phyloP scores from a whole-genome alignment of 495 filamentous ascomycete species.

The Collariella sp. region DNA sequence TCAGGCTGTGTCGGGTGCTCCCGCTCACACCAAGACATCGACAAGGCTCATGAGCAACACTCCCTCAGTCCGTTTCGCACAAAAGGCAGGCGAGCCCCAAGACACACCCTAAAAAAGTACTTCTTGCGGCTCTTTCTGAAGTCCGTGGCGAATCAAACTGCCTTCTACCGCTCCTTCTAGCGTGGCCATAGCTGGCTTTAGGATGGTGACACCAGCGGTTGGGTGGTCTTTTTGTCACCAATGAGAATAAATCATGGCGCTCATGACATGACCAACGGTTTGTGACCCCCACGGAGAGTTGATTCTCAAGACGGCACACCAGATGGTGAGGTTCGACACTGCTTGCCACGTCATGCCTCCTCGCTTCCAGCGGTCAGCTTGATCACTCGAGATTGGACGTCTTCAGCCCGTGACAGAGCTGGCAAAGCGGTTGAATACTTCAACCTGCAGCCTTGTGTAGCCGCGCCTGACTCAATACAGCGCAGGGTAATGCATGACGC shows the following conservation, averaged over 20 bases:
- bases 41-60: not conserved
- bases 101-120: not conserved
- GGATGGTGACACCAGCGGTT: not conserved
- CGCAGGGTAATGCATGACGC: no score
- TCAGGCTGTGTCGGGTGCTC: not conserved
- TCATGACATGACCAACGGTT: not conserved
- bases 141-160: not conserved
- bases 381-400: not conserved
- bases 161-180: not conserved
- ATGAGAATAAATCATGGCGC: not conserved
- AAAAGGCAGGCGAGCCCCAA: not conserved
- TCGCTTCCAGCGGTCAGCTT: not conserved
- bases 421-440: no score
- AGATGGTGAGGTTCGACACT: not conserved
- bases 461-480: no score
- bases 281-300: not conserved
- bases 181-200: not conserved
- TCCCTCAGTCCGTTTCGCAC: not conserved
- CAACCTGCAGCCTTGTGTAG: no score
- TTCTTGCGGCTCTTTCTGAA: not conserved
- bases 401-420: not conserved
- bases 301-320: not conserved
- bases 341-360: constrained; percentile 1
- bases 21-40: not conserved
- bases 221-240: not conserved